Percentiles rank a stretch among this genome's conserved stretches.
These are phyloP conservation scores for Colletotrichum plurivorum DNA, from an alignment of 2,329 filamentous ascomycete species.

Conservation along the genomic window DNA sequence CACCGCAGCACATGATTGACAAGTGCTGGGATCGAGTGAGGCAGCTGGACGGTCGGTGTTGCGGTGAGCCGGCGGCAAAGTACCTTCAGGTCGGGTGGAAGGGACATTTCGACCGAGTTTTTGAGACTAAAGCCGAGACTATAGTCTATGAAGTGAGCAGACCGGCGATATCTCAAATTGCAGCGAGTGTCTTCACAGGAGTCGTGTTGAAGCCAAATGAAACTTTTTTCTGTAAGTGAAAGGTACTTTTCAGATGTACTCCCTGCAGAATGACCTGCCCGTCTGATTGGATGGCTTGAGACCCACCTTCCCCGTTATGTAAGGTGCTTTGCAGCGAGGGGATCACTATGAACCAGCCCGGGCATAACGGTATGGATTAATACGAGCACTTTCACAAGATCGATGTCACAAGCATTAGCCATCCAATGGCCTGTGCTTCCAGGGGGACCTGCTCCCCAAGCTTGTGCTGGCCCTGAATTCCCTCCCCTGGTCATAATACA, in stretches of 20 bases:
- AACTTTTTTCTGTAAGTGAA: conserved; percentile 41
- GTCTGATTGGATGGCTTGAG: conserved; percentile 3
- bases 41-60: conserved; percentile 80
- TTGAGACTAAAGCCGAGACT: rapidly evolving
- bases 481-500: neutral
- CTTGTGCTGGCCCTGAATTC: conserved; percentile 5
- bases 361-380: too few relatives aligned
- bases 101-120: conserved; percentile 48
- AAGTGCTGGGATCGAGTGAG: conserved; percentile 79
- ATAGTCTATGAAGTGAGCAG: neutral
- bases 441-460: conserved; percentile 24
- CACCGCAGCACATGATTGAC: conserved; percentile 72
- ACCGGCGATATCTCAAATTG: conserved; percentile 10
- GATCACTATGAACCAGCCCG: neutral
- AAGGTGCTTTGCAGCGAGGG: neutral
- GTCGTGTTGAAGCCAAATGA: conserved; percentile 33
- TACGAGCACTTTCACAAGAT: neutral
- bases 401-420: conserved; percentile 2
- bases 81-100: conserved; percentile 72
- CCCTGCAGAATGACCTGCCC: neutral
- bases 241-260: conserved; percentile 32
- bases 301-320: conserved; percentile 8
- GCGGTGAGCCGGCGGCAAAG: conserved; percentile 80
- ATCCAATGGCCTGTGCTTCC: conserved; percentile 27
- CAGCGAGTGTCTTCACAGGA: conserved; percentile 17